Percentiles rank a stretch among this genome's conserved stretches.
These are phyloP conservation scores for Fusarium tjaetaba DNA, from an alignment of 2,329 filamentous ascomycete genomes.

Conservation along the genomic window DNA sequence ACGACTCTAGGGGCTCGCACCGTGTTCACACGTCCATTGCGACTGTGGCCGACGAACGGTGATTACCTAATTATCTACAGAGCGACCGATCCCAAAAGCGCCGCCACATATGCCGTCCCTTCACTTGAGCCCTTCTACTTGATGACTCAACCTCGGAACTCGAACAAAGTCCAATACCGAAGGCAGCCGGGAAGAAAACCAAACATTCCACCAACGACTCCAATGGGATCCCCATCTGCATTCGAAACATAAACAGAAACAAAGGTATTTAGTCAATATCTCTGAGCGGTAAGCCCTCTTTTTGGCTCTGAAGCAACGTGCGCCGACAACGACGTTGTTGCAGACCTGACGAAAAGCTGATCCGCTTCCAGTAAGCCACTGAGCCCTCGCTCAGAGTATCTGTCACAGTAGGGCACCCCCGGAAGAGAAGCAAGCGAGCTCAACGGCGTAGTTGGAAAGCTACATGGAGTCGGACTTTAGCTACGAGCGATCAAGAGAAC, in stretches of 20 bases:
- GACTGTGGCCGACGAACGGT: accelerated
- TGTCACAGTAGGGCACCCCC: accelerated
- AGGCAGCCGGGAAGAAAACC: accelerated
- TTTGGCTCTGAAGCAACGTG: not conserved
- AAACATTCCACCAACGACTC: accelerated
- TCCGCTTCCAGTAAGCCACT: accelerated
- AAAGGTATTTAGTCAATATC: accelerated
- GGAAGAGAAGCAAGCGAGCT: accelerated
- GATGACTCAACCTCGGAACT: not conserved
- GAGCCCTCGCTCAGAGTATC: accelerated
- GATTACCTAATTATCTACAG: accelerated
- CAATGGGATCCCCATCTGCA: accelerated
- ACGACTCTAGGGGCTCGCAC: not conserved
- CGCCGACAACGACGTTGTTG: no score
- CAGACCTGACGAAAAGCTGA: not conserved
- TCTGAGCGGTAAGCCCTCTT: not conserved
- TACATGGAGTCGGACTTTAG: accelerated
- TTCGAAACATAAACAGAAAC: accelerated
- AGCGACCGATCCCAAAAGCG: no score
- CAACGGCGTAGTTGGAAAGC: not conserved
- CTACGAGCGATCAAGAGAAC: not conserved
- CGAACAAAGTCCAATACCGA: accelerated
- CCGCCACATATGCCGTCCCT: no score
- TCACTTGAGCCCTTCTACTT: accelerated
- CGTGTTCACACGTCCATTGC: accelerated